Base-by-base conservation (phyloP, 2,329 filamentous ascomycete genomes). In the Colletotrichum cordylinicola region DNA sequence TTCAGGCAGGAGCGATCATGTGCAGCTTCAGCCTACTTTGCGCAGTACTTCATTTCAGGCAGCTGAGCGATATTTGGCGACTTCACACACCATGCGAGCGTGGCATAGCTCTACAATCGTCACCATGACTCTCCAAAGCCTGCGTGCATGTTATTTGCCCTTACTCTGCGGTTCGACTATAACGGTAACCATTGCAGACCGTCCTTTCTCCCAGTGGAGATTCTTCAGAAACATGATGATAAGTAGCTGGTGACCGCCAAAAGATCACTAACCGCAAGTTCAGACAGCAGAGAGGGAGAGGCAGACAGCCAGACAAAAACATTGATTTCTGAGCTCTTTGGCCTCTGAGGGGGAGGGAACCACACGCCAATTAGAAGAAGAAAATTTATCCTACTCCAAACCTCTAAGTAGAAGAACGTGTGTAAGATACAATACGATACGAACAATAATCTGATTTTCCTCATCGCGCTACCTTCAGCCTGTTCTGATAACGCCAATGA, bases 1-100 rank as follows among this genome's bases (percentile, higher is more conserved):
- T n/a, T 12, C 24, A 75, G 68, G 69, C 55, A 72, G 55, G n/a
- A 67, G 24, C 39, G 72, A 62, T 55, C 62, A 67, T 62, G 43
- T 43, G 60, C 70, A 74, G 58, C 60, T 66, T 71, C 33, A 12
- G 29, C 48, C 35, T 52, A 35, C 18, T 9, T 29, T 48, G 16
- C 48, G 37, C 24, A 27, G 24, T 56, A 70, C n/a, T 18, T 48
- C 9, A 48, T 18, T 18, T n/a, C n/a, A 48, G 39, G 39, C n/a
- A n/a, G 9, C 18, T 48, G 6, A 48, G n/a, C 10, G 21, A 52
- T 24, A 52, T 52, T 52, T 13, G 13, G n/a, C 43, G 43, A 12
- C n/a, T 48, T 52, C 43, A 52, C 43, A 24, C n/a, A n/a, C 3
- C n/a, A 24, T 21, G 12, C 43, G 6, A 52, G 43, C 43, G n/a